Evolutionary conservation across 768 basidiomycete genomes (phyloP).

Genomic region (Neoboletus brunneissimus): DNA sequence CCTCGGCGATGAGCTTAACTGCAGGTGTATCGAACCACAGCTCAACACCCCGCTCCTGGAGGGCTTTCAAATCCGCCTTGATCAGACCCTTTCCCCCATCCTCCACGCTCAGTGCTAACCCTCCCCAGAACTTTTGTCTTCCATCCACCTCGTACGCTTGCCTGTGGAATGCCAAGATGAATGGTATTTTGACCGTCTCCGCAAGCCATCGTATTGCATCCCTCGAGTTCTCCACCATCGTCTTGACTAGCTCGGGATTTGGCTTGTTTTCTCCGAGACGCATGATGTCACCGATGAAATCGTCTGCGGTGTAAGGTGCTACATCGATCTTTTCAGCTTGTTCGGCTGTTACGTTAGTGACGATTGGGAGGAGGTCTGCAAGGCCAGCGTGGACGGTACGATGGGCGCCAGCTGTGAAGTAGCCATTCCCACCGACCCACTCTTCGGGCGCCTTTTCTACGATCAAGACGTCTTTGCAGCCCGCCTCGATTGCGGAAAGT

Average conservation of each 20-base stretch:
- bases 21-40: constrained; percentile 59
- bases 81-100: constrained; percentile 71
- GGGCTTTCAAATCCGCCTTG: constrained; percentile 48
- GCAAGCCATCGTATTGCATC: constrained; percentile 59
- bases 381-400: constrained; percentile 63
- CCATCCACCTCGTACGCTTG: constrained; percentile 67
- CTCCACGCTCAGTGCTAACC: constrained; percentile 57
- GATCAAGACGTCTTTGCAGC: constrained; percentile 58
- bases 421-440: constrained; percentile 71
- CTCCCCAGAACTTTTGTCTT: constrained; percentile 68
- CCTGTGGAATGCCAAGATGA: constrained; percentile 57
- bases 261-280: constrained; percentile 53
- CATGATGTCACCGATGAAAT: constrained; percentile 59
- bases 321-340: constrained; percentile 51
- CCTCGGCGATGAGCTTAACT: constrained; percentile 30
- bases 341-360: constrained; percentile 45
- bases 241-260: constrained; percentile 46
- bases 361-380: constrained; percentile 54
- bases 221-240: constrained; percentile 55
- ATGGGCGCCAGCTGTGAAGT: constrained; percentile 68
- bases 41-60: constrained; percentile 49
- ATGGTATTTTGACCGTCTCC: constrained; percentile 47
- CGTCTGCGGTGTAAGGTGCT: constrained; percentile 51
- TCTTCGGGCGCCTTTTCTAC: constrained; percentile 62
- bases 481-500: constrained; percentile 54